Conservation (phyloP, 2,329 filamentous ascomycete species). For the Ophiostoma novo-ulmi region DNA sequence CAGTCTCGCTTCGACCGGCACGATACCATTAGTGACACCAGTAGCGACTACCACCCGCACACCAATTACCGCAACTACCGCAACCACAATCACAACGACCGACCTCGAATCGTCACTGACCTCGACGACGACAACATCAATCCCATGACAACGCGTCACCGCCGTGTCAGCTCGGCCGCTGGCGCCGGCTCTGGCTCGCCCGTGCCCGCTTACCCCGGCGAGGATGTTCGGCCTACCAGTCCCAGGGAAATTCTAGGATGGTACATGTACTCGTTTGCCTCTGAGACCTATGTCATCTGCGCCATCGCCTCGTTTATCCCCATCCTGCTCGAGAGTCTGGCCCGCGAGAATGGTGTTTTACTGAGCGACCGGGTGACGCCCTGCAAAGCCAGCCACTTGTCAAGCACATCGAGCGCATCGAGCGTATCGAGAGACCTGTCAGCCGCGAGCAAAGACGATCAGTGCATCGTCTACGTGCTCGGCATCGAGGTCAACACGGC, state of each 20-base stretch:
- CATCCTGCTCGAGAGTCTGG: slow-evolving; percentile 88
- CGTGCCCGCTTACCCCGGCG: slow-evolving; percentile 60
- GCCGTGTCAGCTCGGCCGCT: slow-evolving; percentile 30
- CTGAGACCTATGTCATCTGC: slow-evolving; percentile 94
- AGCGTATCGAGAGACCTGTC: background rate
- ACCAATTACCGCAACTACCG: background rate
- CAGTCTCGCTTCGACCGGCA: background rate
- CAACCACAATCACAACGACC: background rate
- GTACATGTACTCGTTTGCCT: slow-evolving; percentile 95
- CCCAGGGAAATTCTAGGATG: slow-evolving; percentile 83
- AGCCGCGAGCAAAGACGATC: slow-evolving; percentile 37
- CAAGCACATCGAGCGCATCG: slow-evolving; percentile 30
- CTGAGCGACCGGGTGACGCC: slow-evolving; percentile 69
- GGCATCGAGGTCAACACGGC: slow-evolving; percentile 90
- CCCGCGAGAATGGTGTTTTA: slow-evolving; percentile 84
- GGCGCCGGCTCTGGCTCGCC: background rate
- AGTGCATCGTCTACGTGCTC: slow-evolving; percentile 78
- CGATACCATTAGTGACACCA: background rate
- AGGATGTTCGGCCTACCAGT: slow-evolving; percentile 86
- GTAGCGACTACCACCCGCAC: slow-evolving; percentile 12
- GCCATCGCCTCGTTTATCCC: slow-evolving; percentile 81
- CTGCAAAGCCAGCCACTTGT: slow-evolving; percentile 59
- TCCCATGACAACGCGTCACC: slow-evolving; percentile 34
- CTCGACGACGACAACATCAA: background rate
- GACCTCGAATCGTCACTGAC: background rate